A percentile compares a stretch with the other conserved stretches of the same genome.
Conservation (phyloP, 495 filamentous ascomycete species). For the Alectoria sarmentosa region DNA sequence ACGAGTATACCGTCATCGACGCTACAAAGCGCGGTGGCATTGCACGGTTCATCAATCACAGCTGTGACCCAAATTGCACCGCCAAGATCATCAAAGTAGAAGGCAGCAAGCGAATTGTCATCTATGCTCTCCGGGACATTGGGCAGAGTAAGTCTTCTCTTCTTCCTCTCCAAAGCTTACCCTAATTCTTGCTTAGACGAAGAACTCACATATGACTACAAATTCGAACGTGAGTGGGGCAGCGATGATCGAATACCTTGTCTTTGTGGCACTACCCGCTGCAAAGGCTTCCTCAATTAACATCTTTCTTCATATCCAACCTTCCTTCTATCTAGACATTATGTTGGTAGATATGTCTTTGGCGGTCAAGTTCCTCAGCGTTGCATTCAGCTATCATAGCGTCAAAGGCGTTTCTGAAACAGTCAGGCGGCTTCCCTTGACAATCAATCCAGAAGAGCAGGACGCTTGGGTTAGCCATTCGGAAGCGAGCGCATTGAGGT, state of each 20-base stretch:
- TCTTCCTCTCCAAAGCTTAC: background rate
- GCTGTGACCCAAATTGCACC: constrained; percentile 96
- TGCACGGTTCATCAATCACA: constrained; percentile 98
- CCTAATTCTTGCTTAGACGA: constrained; percentile 56
- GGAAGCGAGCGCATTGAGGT: constrained; percentile 5
- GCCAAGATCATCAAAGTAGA: constrained; percentile 99
- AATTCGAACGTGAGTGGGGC: constrained; percentile 95
- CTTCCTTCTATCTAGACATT: constrained; percentile 13
- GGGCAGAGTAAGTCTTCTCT: constrained; percentile 65
- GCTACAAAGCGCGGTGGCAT: constrained; percentile 98
- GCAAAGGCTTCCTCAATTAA: constrained; percentile 97
- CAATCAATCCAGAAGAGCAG: background rate
- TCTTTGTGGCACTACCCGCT: constrained; percentile 88
- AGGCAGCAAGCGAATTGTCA: constrained; percentile 97
- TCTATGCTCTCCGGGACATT: constrained; percentile 94
- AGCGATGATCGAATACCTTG: constrained; percentile 94
- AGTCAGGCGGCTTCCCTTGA: background rate
- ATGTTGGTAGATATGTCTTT: constrained; percentile 9
- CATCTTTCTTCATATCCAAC: constrained; percentile 5
- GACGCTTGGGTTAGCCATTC: background rate
- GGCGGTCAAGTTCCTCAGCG: constrained; percentile 13
- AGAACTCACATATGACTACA: constrained; percentile 99
- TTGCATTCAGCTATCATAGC: constrained; percentile 11
- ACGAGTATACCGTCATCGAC: constrained; percentile 95
- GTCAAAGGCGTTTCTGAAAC: constrained; percentile 10